Evolutionary conservation across 1,284 basidiomycete species (phyloP), one percentile per base, ranked within the genome.

Genomic region (Ceratobasidium sp.): DNA sequence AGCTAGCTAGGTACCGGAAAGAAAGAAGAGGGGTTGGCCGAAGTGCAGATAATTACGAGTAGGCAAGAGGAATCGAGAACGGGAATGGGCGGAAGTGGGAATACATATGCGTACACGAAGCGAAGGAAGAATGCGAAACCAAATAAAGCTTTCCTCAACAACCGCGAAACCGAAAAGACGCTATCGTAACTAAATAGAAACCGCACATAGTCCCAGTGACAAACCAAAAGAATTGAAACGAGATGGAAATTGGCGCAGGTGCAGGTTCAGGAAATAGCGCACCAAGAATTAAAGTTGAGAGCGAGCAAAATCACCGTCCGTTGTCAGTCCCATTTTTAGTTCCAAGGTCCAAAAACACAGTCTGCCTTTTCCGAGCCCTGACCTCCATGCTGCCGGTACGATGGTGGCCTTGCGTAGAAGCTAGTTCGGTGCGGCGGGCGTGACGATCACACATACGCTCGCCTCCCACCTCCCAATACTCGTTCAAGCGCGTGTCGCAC

Each of bases 371-470:
- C 56, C 59, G 47, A 14, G 67, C 67, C 56, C 29, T 59, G 44
- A 50, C 29, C 24, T 36, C 47, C n/a, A 27, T 56, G 47, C 17
- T 27, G 7, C 41, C 67, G 36, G 45, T 56, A 33, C 33, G 53
- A 11, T 41, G 4, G 36, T 41, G 36, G 36, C 36, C 36, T 11
- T 41, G 4, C 15, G 24, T 27, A 15, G 44, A 22, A 17, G 62
- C 56, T 33, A 62, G 50, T n/a, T 69, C 79, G 45, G 0, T 79
- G 81, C 48, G 80, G 78, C 15, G 69, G 56, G 87, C 91, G 82
- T 96, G 94, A 67, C 86, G 83, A 83, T 96, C 93, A 81, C 95
- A 96, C 89, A 94, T 93, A 80, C 88, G 84, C 9, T 92, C 91
- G 67, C 91, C 63, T 1, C 45, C 92, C 15, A 95, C 86, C 81